Percentiles rank a stretch among this genome's conserved stretches.
Evolutionary conservation across 176 grass and related monocot species (phyloP).

Genomic region (Bromus sterilis): DNA sequence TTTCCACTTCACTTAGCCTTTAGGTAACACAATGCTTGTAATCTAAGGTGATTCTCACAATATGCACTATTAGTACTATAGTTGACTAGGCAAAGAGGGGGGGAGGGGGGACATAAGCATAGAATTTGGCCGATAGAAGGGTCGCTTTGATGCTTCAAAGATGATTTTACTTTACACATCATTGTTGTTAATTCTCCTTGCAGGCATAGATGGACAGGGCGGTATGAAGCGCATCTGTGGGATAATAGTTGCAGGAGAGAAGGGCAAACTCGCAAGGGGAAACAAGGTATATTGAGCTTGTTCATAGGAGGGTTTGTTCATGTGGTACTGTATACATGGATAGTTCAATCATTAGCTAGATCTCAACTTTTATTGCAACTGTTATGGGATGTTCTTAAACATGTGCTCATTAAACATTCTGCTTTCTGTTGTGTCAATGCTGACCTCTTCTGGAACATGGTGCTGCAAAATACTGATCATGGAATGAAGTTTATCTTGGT

Average conservation of each 20-base stretch:
- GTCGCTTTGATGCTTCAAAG: conserved; percentile 8
- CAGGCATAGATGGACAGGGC: conserved; percentile 69
- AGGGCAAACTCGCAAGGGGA: conserved; percentile 66
- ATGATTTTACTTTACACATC: neutral
- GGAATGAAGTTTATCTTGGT: conserved; percentile 65
- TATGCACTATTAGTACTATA: neutral
- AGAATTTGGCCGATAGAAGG: neutral
- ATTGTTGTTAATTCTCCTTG: neutral
- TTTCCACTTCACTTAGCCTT: conserved; percentile 22
- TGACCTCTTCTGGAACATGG: neutral
- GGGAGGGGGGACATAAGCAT: neutral
- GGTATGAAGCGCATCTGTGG: conserved; percentile 75
- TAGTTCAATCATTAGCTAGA: neutral
- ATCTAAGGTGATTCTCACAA: conserved; percentile 8
- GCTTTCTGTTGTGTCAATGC: neutral
- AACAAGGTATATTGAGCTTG: conserved; percentile 38
- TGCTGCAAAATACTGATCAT: neutral
- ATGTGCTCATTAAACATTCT: conserved; percentile 13
- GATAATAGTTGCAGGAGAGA: conserved; percentile 75
- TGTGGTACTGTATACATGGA: neutral
- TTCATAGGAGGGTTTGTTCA: too few species aligned
- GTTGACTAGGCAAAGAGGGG: neutral
- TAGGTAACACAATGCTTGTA: conserved; percentile 16
- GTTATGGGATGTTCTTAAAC: neutral
- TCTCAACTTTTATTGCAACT: neutral